A percentile compares a stretch with the other conserved stretches of the same genome.
Conservation (phyloP, 2,329 filamentous ascomycete genomes). For the Neonectria ditissima region DNA sequence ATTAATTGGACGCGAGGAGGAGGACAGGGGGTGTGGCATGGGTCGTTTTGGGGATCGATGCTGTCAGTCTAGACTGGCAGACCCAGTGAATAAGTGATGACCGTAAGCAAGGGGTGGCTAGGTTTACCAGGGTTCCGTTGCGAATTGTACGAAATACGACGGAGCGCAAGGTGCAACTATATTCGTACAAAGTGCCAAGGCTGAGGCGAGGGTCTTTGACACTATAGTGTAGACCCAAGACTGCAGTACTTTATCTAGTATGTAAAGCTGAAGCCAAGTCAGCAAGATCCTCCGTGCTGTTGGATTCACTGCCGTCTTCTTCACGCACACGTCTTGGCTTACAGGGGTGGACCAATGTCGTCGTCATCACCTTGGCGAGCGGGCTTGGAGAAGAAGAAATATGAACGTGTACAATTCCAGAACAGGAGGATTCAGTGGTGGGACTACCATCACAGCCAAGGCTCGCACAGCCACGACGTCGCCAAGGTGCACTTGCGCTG, state of each 20-base stretch:
- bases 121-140: too few relatives aligned
- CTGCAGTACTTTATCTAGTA: too few relatives aligned
- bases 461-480: slow-evolving; percentile 2
- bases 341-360: slow-evolving; percentile 2
- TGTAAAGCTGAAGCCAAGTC: neutral
- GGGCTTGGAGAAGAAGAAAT: neutral
- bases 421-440: neutral
- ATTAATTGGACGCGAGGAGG: neutral
- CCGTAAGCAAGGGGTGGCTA: neutral
- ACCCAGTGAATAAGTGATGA: slow-evolving; percentile 5
- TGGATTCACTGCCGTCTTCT: neutral
- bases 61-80: neutral
- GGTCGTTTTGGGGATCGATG: neutral
- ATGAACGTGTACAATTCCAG: neutral
- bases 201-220: neutral
- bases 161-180: neutral
- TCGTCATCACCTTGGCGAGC: slow-evolving; percentile 7
- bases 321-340: neutral
- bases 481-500: neutral
- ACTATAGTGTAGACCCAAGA: neutral
- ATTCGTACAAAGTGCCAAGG: neutral
- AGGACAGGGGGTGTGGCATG: neutral
- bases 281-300: neutral
- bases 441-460: neutral
- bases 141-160: neutral